Evolutionary conservation across 208 protist species (phyloP), one percentile per base, ranked within the genome.

Genomic region (Trypanosoma brucei): DNA sequence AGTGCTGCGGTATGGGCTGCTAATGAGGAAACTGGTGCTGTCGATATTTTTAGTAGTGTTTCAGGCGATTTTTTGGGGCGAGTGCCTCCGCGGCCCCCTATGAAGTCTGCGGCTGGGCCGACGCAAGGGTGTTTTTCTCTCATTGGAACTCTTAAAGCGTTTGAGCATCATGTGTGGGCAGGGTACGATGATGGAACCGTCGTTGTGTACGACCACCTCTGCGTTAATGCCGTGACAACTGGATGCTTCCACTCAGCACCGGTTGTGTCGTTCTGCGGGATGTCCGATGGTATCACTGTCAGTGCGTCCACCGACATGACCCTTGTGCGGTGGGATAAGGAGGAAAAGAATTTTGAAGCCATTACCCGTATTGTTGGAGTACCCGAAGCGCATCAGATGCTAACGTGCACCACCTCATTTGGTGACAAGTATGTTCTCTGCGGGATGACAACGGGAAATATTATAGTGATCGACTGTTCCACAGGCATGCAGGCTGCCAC

Each of bases 261-360:
- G 7, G 66, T 95, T 33, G 58, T 78, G 2, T 67, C 65, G 11
- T 73, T 95, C 34, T 62, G 60, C 3, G 48, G 60, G 39, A 68
- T 85, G 45, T 36, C 55, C 4, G 72, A 79, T 61, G 74, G 66
- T 42, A 83, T 66, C 35, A 74, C 83, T 1, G 78, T 96, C 2
- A 92, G 83, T 40, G 90, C 77, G 1, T 88, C 81, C n/a, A 40
- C 67, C 22, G 85, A 93, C 48, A 88, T 86, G 38, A 46, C 77
- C 31, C 48, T 96, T 44, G 77, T 94, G 3, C 79, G 87, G 39
- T 96, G 91, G 91, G 91, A 87, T 61, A 75, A 62, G 1, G 85
- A 91, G 63, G 57, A 66, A 30, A 68, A 72, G 7, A 81, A 79
- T 63, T 92, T 92, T 68, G 90, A 92, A 62, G 87, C 83, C n/a